These are phyloP conservation scores for Epichloe uncinata DNA, from an alignment of 2,329 filamentous ascomycete genomes.

Conservation along the genomic window DNA sequence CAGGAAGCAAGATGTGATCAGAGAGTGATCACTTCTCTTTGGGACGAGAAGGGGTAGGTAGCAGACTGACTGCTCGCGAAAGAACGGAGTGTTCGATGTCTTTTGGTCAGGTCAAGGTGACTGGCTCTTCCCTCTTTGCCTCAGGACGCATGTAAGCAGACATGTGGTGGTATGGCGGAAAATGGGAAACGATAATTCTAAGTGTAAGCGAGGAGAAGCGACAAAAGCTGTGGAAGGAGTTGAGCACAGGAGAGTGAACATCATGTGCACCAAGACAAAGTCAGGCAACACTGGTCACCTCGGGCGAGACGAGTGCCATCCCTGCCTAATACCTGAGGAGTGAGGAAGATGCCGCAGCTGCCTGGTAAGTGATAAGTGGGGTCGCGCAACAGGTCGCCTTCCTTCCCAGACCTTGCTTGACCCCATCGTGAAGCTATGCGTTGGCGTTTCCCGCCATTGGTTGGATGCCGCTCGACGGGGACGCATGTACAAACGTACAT, in stretches of 20 bases:
- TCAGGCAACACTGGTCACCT: neutral
- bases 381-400: neutral
- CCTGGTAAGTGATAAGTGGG: neutral
- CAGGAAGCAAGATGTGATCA: no score
- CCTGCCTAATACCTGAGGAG: no score
- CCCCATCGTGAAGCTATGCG: neutral
- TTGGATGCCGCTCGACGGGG: neutral
- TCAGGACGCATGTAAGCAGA: neutral
- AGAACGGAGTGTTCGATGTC: neutral
- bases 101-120: neutral
- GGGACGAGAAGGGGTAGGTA: no score
- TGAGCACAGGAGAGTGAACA: neutral
- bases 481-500: no score
- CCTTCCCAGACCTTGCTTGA: neutral
- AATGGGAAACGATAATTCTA: no score
- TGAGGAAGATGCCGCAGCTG: neutral
- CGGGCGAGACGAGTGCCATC: neutral
- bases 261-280: no score
- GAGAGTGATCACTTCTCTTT: no score
- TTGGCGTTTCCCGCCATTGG: constrained; percentile 1
- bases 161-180: neutral
- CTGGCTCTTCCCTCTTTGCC: neutral
- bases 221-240: neutral
- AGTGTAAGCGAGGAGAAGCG: neutral
- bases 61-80: no score